Conservation (phyloP, 768 basidiomycete genomes). For the Leccinum longicurvipes region DNA sequence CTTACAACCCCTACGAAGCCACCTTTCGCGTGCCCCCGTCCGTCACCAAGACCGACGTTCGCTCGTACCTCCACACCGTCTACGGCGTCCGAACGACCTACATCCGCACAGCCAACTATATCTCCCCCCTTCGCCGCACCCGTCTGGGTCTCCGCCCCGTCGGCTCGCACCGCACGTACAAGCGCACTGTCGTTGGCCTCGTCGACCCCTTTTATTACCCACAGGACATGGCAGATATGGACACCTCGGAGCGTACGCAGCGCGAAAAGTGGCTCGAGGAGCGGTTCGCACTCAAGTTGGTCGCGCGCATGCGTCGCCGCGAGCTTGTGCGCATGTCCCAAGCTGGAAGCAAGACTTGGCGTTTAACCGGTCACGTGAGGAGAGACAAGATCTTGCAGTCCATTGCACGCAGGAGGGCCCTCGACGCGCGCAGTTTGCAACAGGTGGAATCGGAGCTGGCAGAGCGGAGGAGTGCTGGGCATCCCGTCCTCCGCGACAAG, state of each 20-base stretch:
- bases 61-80: conserved; percentile 77
- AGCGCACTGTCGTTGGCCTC: conserved; percentile 89
- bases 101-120: conserved; percentile 92
- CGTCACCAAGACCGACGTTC: conserved; percentile 89
- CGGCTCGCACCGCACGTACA: conserved; percentile 60
- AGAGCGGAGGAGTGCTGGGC: conserved; percentile 23
- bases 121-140: conserved; percentile 47
- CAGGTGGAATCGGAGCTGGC: conserved; percentile 34
- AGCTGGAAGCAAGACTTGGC: conserved; percentile 37
- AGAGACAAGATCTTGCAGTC: conserved; percentile 50
- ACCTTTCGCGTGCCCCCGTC: conserved; percentile 90
- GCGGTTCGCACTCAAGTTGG: conserved; percentile 46
- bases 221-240: conserved; percentile 75
- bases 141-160: conserved; percentile 27
- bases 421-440: conserved; percentile 39
- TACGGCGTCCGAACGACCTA: conserved; percentile 90
- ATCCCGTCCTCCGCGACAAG: conserved; percentile 24
- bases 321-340: conserved; percentile 36
- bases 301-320: conserved; percentile 31
- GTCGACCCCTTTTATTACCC: conserved; percentile 95
- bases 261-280: conserved; percentile 63
- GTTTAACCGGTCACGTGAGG: conserved; percentile 38
- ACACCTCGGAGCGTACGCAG: conserved; percentile 44
- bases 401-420: conserved; percentile 45
- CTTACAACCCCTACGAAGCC: conserved; percentile 93